Base-by-base conservation (phyloP, 495 filamentous ascomycete species). In the Cladorrhinum samala region DNA sequence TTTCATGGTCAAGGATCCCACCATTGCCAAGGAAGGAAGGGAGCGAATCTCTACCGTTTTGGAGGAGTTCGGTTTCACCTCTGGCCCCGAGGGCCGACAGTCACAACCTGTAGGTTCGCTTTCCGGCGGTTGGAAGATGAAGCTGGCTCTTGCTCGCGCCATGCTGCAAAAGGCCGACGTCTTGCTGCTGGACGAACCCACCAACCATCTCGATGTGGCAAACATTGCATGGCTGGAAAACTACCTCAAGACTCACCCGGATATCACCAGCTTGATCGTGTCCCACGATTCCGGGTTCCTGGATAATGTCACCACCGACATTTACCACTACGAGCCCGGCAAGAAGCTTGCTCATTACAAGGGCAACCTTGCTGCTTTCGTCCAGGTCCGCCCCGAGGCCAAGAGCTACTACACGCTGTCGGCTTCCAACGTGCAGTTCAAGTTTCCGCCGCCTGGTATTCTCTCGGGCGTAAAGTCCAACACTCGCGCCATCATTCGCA, bases 91-190 rank as follows among this genome's bases (percentile, higher is more conserved):
- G 56, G 94, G 93, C 52, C 83, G 86, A 23, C 92, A 96, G 67
- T 77, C 82, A 25, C 85, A 94, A 64, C 85, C 81, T 46, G 94
- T 97, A 50, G 92, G 93, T 53, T 95, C 91, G 23, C 76, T 97
- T 17, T 99, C 93, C n/a, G 93, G 93, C 68, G 93, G 93, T 63
- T 99, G 93, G 93, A 97, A 99, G 82, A 99, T 99, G 93, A 99
- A 99, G 83, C 74, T 99, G 50, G 93, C 93, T 52, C 77, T 99
- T 60, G 93, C 94, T 48, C 83, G 93, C 62, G 93, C 93, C 54
- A 97, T 99, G 93, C 79, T 99, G 57, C 86, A 88, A 79, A 87
- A 85, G 66, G 93, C 93, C 33, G 92, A 99, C 70, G 92, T 99
- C 39, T 76, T 99, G 33, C 73, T 99, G 30, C 83, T 99, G 25